Conservation (phyloP, 75 land plant genomes). For the Cupressus sempervirens region DNA sequence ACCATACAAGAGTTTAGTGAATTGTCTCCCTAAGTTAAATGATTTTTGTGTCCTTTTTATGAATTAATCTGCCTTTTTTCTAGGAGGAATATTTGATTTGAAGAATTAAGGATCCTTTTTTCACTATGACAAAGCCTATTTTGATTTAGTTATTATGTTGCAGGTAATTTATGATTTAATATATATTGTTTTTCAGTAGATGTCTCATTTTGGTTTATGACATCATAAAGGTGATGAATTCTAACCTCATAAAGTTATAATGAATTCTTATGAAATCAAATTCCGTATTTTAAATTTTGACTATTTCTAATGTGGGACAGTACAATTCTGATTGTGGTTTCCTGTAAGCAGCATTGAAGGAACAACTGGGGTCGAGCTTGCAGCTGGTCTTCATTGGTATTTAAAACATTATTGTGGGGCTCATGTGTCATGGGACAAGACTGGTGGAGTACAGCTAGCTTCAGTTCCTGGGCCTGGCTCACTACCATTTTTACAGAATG, state of each 20-base stretch:
- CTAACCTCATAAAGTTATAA: neutral
- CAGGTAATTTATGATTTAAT: neutral
- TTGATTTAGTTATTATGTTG: neutral
- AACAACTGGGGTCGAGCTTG: conserved; percentile 77
- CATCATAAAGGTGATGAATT: neutral
- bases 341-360: conserved; percentile 54
- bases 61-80: neutral
- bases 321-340: neutral
- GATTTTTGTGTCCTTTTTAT: neutral
- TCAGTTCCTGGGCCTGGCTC: conserved; percentile 68
- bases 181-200: neutral
- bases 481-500: conserved; percentile 55
- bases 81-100: neutral
- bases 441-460: conserved; percentile 73
- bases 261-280: neutral
- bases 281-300: neutral
- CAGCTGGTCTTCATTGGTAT: conserved; percentile 89
- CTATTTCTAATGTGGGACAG: neutral
- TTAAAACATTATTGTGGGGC: conserved; percentile 87
- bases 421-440: conserved; percentile 92
- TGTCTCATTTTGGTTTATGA: neutral
- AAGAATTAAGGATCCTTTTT: neutral
- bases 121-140: neutral
- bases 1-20: neutral
- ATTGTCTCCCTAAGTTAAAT: neutral